These are phyloP conservation scores for Sclerotinia borealis DNA, from an alignment of 2,329 filamentous ascomycete species.

Conservation along the genomic window DNA sequence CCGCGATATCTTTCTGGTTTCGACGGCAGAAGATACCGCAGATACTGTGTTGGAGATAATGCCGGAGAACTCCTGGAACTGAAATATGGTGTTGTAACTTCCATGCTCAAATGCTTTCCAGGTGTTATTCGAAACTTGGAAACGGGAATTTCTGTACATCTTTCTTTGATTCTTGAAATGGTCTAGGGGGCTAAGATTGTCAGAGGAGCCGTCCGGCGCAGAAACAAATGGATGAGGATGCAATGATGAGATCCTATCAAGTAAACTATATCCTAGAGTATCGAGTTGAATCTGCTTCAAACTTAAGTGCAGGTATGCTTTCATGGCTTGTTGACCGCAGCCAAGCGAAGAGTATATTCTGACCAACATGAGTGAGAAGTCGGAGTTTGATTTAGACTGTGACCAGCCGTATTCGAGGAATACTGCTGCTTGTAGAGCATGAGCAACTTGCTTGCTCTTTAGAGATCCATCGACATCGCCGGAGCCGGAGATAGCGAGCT, in stretches of 20 bases:
- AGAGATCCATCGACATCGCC: slow-evolving; percentile 12
- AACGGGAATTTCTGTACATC: slow-evolving; percentile 23
- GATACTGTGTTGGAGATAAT: slow-evolving; percentile 24
- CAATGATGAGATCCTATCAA: slow-evolving; percentile 36
- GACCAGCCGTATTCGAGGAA: slow-evolving; percentile 31
- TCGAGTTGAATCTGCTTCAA: slow-evolving; percentile 38
- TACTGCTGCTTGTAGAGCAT: slow-evolving; percentile 29
- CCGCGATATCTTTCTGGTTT: slow-evolving; percentile 28
- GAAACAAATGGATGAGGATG: slow-evolving; percentile 32
- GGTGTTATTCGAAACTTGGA: slow-evolving; percentile 29
- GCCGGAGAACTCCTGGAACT: slow-evolving; percentile 29
- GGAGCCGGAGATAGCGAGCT: slow-evolving; percentile 19
- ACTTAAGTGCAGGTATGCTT: slow-evolving; percentile 33
- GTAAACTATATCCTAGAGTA: slow-evolving; percentile 35
- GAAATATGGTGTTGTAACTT: slow-evolving; percentile 32
- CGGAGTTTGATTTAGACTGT: slow-evolving; percentile 36
- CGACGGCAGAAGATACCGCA: slow-evolving; percentile 26
- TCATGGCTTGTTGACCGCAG: slow-evolving; percentile 34
- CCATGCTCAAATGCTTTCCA: slow-evolving; percentile 30
- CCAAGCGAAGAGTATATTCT: slow-evolving; percentile 35
- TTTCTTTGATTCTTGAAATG: slow-evolving; percentile 28
- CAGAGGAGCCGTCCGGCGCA: slow-evolving; percentile 15
- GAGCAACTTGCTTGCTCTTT: slow-evolving; percentile 14
- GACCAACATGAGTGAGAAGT: slow-evolving; percentile 35
- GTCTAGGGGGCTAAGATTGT: slow-evolving; percentile 21